Evolutionary conservation across 371 early-diverging fungal genomes (phyloP).

Genomic region (Mucor ambiguus): DNA sequence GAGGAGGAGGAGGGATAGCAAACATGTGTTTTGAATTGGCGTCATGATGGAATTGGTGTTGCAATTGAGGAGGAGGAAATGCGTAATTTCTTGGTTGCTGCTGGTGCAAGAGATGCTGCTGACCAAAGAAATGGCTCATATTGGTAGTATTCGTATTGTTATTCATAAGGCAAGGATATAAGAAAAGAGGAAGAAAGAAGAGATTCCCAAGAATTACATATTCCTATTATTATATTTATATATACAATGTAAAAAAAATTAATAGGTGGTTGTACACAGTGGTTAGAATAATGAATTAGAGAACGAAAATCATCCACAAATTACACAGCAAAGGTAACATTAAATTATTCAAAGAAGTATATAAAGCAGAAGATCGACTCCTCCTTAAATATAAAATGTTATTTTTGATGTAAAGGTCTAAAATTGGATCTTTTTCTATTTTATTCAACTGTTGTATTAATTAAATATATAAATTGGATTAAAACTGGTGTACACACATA

Average conservation of each 20-base stretch:
- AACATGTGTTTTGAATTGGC: slow-evolving; percentile 1
- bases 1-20: slow-evolving; percentile 19
- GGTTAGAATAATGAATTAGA: neutral
- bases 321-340: slow-evolving; percentile 11
- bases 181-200: neutral
- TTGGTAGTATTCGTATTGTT: slow-evolving; percentile 1
- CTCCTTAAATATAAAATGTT: slow-evolving; percentile 7
- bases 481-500: neutral
- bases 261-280: slow-evolving; percentile 25
- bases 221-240: slow-evolving; percentile 11
- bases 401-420: neutral
- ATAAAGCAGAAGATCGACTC: slow-evolving; percentile 15
- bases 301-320: neutral
- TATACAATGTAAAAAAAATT: neutral
- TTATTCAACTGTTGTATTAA: neutral
- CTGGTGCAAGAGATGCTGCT: neutral
- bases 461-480: slow-evolving; percentile 6
- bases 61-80: neutral
- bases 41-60: slow-evolving; percentile 7
- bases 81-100: neutral
- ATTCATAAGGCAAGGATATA: slow-evolving; percentile 12
- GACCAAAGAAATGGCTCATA: slow-evolving; percentile 9
- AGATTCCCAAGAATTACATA: slow-evolving; percentile 2
- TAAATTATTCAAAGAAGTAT: slow-evolving; percentile 6
- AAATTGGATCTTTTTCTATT: slow-evolving; percentile 1